These are phyloP conservation scores for Nitzschia sp. DNA, from an alignment of 108 stramenopile species.

Conservation along the genomic window DNA sequence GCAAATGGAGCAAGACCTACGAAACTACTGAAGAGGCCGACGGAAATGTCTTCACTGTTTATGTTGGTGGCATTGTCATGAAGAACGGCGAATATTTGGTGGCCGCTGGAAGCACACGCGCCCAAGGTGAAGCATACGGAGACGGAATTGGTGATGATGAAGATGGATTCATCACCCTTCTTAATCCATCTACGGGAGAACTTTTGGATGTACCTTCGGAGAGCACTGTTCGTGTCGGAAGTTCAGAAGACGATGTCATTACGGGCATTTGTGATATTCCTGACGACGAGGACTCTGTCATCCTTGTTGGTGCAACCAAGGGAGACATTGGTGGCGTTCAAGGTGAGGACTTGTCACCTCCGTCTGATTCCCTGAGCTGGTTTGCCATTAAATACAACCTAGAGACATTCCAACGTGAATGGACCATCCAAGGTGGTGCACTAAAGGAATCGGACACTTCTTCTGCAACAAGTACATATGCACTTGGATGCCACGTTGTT, in stretches of 20 bases:
- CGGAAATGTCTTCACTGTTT: conserved; percentile 1
- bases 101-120: conserved; percentile 24
- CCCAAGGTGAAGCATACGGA: conserved; percentile 15
- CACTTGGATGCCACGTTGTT: background rate
- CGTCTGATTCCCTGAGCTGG: conserved; percentile 16
- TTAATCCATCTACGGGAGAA: conserved; percentile 10
- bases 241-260: conserved; percentile 22
- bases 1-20: background rate
- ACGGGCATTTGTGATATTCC: conserved; percentile 19
- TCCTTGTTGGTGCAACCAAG: conserved; percentile 29
- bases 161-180: conserved; percentile 22
- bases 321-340: conserved; percentile 25
- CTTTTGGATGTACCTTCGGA: background rate
- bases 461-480: conserved; percentile 4
- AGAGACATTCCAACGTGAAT: background rate
- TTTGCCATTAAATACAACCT: conserved; percentile 15
- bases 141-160: conserved; percentile 3
- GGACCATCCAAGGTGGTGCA: conserved; percentile 27
- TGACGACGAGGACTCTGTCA: background rate
- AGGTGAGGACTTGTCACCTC: background rate
- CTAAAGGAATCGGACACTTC: background rate
- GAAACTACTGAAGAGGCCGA: conserved; percentile 6
- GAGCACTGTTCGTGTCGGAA: conserved; percentile 16
- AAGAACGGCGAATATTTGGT: conserved; percentile 11
- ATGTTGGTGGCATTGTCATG: conserved; percentile 23